A percentile compares a stretch with the other conserved stretches of the same genome.
These are phyloP conservation scores for Ceriops zippeliana DNA, from an alignment of 345 rosid genomes.

Conservation along the genomic window DNA sequence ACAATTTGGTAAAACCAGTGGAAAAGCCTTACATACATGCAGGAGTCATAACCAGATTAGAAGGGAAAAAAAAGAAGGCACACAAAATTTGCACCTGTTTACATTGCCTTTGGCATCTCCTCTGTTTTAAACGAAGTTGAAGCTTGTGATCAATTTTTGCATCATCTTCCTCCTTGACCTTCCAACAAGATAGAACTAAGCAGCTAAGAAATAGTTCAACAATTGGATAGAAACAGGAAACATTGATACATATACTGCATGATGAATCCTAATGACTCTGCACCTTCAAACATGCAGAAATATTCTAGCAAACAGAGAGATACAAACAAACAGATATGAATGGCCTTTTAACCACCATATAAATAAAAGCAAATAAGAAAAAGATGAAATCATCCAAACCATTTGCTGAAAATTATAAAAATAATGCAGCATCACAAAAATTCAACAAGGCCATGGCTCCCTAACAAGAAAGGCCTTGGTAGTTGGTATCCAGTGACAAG, in stretches of 20 bases:
- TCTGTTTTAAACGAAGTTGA: slow-evolving; percentile 71
- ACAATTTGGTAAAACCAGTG: neutral
- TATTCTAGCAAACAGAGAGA: no score
- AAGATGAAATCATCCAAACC: neutral
- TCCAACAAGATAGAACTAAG: slow-evolving; percentile 18
- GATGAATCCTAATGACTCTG: neutral
- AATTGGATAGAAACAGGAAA: slow-evolving; percentile 1
- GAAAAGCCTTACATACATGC: neutral
- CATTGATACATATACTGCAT: neutral
- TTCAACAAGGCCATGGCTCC: neutral
- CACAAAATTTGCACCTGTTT: slow-evolving; percentile 52
- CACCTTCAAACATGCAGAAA: no score
- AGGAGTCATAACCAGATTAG: slow-evolving; percentile 1
- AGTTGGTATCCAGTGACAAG: neutral
- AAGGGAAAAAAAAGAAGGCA: slow-evolving; percentile 2
- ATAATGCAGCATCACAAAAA: neutral
- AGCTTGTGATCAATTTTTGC: slow-evolving; percentile 67
- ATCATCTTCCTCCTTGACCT: slow-evolving; percentile 99
- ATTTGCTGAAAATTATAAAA: neutral
- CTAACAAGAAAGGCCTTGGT: neutral
- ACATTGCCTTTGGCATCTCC: slow-evolving; percentile 50
- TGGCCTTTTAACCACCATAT: no score
- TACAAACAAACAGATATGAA: no score
- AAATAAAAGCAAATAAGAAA: no score
- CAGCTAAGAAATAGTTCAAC: neutral